phyloP scores from a whole-genome alignment of 2,329 filamentous ascomycete species.

The Xylariales sp. region DNA sequence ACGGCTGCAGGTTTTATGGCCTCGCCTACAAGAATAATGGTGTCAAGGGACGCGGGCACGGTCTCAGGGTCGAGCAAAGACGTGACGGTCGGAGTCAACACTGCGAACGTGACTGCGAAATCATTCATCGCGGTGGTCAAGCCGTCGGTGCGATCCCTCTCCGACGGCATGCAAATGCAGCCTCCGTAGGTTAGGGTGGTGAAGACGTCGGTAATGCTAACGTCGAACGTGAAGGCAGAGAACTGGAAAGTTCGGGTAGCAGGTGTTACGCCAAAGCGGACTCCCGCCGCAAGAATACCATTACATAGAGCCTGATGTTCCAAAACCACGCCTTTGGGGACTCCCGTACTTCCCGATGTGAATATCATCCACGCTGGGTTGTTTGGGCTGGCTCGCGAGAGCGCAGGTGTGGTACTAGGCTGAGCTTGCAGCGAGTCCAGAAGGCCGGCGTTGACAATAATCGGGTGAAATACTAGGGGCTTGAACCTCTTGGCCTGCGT shows the following conservation, averaged over 20 bases:
- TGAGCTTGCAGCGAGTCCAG: background rate
- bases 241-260: slow-evolving; percentile 1
- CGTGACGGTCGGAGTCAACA: slow-evolving; percentile 4
- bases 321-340: slow-evolving; percentile 7
- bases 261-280: background rate
- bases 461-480: background rate
- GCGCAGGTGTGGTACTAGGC: background rate
- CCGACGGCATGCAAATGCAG: slow-evolving; percentile 7
- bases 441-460: background rate
- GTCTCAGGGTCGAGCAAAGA: slow-evolving; percentile 1
- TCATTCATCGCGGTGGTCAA: slow-evolving; percentile 3
- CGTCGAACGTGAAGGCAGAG: slow-evolving; percentile 5
- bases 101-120: background rate
- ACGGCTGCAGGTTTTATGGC: slow-evolving; percentile 20
- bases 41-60: slow-evolving; percentile 9
- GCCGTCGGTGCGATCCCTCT: slow-evolving; percentile 4
- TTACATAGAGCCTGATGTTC: background rate
- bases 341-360: slow-evolving; percentile 8
- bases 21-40: slow-evolving; percentile 19
- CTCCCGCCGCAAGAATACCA: background rate
- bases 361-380: slow-evolving; percentile 3
- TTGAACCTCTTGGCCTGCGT: background rate
- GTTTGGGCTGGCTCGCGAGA: slow-evolving; percentile 1
- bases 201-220: slow-evolving; percentile 3
- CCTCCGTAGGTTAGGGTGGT: background rate